phyloP scores from a whole-genome alignment of 2,329 filamentous ascomycete genomes.

The Akanthomyces uredinophilus region DNA sequence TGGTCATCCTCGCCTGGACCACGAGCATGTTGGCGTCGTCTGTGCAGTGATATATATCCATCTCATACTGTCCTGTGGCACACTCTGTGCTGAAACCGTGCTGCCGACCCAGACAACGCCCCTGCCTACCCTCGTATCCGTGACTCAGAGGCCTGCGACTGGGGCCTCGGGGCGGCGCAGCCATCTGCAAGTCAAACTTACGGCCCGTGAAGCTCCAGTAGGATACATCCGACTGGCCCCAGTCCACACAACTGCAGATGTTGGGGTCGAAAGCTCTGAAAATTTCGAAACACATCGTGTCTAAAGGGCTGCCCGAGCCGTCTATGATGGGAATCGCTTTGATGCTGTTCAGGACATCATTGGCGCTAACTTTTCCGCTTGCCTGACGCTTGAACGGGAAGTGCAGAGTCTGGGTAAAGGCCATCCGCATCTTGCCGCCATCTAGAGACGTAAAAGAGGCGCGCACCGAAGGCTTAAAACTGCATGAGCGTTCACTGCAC shows the following conservation, averaged over 20 bases:
- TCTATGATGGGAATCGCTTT: neutral
- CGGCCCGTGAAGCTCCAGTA: no score
- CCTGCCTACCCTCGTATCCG: neutral
- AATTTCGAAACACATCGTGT: slow-evolving; percentile 11
- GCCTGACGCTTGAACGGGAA: neutral
- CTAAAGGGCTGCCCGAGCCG: neutral
- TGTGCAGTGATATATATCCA: neutral
- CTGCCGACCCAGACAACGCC: neutral
- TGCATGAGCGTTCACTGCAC: neutral
- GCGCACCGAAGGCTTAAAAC: neutral
- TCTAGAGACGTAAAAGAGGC: neutral
- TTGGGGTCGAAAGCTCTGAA: slow-evolving; percentile 10
- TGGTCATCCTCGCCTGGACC: neutral
- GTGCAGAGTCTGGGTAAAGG: neutral
- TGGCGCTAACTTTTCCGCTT: neutral
- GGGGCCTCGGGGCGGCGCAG: neutral
- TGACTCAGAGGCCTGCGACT: neutral
- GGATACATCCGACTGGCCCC: neutral
- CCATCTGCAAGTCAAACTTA: neutral
- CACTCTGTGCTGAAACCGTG: neutral
- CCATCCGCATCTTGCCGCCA: neutral
- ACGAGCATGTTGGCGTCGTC: neutral
- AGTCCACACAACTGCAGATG: slow-evolving; percentile 13
- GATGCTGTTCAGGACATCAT: no score
- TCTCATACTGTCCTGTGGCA: neutral